Evolutionary conservation across 805 yeast species (phyloP).

Genomic region (Pichia ethanolica): DNA sequence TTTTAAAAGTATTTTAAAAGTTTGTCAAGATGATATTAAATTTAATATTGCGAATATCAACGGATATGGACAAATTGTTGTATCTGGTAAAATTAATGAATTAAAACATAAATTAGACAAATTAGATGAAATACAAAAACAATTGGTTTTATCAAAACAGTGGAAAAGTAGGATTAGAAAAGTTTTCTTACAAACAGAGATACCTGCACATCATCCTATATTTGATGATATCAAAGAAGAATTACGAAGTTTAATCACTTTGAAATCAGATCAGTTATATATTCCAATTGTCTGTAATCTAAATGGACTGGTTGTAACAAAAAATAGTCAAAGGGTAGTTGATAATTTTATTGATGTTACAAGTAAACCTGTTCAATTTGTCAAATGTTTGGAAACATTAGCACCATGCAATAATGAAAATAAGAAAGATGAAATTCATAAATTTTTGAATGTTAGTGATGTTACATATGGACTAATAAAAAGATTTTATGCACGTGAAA

Average conservation of each 20-base stretch:
- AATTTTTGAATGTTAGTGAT: conserved; percentile 26
- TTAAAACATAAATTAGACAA: conserved; percentile 11
- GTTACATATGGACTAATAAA: conserved; percentile 23
- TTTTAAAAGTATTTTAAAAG: conserved; percentile 13
- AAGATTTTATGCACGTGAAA: conserved; percentile 17
- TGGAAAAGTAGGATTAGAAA: conserved; percentile 21
- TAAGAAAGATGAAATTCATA: conserved; percentile 6
- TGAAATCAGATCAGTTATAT: conserved; percentile 9
- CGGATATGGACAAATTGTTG: conserved; percentile 29
- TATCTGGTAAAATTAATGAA: conserved; percentile 22
- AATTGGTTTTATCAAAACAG: conserved; percentile 11
- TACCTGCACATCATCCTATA: conserved; percentile 31
- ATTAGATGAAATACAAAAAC: conserved; percentile 10
- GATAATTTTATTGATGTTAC: conserved; percentile 26
- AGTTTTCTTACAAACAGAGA: conserved; percentile 23
- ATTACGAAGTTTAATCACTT: conserved; percentile 13
- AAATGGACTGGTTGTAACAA: conserved; percentile 18
- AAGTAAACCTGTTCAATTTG: conserved; percentile 26
- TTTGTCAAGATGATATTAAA: conserved; percentile 11
- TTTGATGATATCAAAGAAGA: conserved; percentile 22
- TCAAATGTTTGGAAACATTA: conserved; percentile 25
- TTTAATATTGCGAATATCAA: conserved; percentile 27
- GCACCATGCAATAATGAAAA: not conserved
- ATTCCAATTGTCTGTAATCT: conserved; percentile 27
- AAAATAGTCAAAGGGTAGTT: conserved; percentile 16